A percentile compares a stretch with the other conserved stretches of the same genome.
Evolutionary conservation across 139 green algal species (phyloP).

Genomic region (Tetraselmis chui): DNA sequence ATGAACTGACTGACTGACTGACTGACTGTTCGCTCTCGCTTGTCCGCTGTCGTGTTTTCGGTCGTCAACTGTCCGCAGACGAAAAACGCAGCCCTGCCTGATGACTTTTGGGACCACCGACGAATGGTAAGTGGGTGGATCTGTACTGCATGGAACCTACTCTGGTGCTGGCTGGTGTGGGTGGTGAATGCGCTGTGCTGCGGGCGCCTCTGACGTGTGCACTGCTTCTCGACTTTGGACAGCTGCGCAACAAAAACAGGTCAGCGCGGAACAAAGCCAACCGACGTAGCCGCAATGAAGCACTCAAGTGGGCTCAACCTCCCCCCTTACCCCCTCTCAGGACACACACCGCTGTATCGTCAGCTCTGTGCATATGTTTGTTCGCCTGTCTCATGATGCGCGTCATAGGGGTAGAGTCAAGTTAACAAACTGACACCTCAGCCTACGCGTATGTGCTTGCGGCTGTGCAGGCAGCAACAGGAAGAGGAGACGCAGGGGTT

Average conservation of each 20-base stretch:
- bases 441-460: not conserved
- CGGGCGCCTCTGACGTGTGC: not conserved
- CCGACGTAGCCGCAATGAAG: not conserved
- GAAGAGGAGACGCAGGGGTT: not conserved
- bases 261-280: not conserved
- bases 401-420: not conserved
- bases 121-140: not conserved
- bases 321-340: no score
- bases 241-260: not conserved
- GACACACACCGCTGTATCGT: not conserved
- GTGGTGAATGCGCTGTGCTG: not conserved
- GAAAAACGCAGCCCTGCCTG: not conserved
- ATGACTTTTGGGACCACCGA: constrained; percentile 2
- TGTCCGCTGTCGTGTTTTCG: no score
- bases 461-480: not conserved
- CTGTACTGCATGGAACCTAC: not conserved
- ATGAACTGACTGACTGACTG: no score
- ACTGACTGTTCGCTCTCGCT: not conserved
- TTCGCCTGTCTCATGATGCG: not conserved
- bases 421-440: not conserved
- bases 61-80: no score
- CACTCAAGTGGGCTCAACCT: not conserved
- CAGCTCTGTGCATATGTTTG: not conserved
- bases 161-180: not conserved
- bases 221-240: not conserved